Percentiles rank a stretch among this genome's conserved stretches.
Conservation (phyloP, 169 alveolate species). For the Amoebophrya sp. region DNA sequence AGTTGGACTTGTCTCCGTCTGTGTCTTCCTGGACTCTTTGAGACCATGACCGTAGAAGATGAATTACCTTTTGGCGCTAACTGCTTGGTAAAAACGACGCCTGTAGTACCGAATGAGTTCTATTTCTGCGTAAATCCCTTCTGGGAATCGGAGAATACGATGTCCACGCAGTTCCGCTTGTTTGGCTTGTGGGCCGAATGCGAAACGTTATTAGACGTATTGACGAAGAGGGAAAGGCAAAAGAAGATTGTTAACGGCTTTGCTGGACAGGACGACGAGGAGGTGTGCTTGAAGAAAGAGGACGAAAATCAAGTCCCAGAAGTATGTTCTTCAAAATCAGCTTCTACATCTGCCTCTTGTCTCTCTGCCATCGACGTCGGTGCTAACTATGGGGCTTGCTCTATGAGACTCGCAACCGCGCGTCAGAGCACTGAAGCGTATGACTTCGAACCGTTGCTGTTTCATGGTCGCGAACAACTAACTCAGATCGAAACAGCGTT, state of each 20-base stretch:
- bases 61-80: too few relatives aligned
- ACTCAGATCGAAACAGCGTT: constrained; percentile 5
- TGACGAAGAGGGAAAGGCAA: background rate
- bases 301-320: too few relatives aligned
- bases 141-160: background rate
- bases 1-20: too few relatives aligned
- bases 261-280: too few relatives aligned
- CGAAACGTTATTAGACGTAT: background rate
- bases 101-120: background rate
- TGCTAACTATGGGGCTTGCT: background rate
- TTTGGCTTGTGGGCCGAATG: background rate
- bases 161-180: constrained; percentile 3
- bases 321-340: too few relatives aligned
- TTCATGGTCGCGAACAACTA: background rate
- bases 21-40: too few relatives aligned
- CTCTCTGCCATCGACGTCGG: background rate
- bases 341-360: too few relatives aligned
- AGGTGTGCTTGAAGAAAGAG: too few relatives aligned
- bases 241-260: background rate
- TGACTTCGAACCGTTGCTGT: background rate
- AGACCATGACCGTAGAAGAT: too few relatives aligned
- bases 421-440: background rate
- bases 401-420: background rate
- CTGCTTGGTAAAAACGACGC: background rate
- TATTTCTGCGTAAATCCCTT: constrained; percentile 1